Conservation (phyloP, 192 early-diverging fungal genomes). For the Coemansia sp. region DNA sequence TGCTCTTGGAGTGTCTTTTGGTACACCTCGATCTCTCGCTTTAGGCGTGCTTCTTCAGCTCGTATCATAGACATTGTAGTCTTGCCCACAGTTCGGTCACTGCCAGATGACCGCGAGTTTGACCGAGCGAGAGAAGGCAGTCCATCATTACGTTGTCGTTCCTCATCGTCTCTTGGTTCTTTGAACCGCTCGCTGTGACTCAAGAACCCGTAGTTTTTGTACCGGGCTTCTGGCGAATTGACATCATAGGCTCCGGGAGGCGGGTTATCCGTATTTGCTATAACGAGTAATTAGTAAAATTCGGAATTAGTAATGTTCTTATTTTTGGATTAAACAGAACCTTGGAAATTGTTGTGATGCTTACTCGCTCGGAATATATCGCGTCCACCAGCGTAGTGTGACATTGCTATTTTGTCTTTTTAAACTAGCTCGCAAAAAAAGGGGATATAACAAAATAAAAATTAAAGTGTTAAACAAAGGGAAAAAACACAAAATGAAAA, state of each 20-base stretch:
- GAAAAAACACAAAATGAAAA: conserved; percentile 8
- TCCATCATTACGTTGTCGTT: not conserved
- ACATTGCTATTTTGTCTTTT: conserved; percentile 15
- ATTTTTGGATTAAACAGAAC: not conserved
- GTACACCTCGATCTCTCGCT: conserved; percentile 44
- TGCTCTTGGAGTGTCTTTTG: conserved; percentile 23
- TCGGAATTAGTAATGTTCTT: not conserved
- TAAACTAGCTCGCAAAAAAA: conserved; percentile 2
- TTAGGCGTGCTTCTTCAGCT: conserved; percentile 33
- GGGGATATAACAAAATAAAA: not conserved
- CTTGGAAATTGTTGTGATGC: conserved; percentile 7
- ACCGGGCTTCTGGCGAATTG: conserved; percentile 34
- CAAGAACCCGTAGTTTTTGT: conserved; percentile 53
- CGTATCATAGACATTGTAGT: conserved; percentile 29
- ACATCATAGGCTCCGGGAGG: conserved; percentile 47
- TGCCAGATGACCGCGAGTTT: not conserved
- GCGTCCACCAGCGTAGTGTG: conserved; percentile 46
- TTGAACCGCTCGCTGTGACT: conserved; percentile 40
- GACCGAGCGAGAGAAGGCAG: conserved; percentile 7
- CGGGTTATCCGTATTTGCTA: conserved; percentile 54
- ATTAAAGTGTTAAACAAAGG: conserved; percentile 19
- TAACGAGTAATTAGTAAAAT: not conserved
- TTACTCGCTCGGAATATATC: conserved; percentile 48
- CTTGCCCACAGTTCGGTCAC: conserved; percentile 13
- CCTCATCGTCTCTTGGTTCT: not conserved